phyloP scores from a whole-genome alignment of 768 basidiomycete species.

The Holtermanniella nyarrowii region DNA sequence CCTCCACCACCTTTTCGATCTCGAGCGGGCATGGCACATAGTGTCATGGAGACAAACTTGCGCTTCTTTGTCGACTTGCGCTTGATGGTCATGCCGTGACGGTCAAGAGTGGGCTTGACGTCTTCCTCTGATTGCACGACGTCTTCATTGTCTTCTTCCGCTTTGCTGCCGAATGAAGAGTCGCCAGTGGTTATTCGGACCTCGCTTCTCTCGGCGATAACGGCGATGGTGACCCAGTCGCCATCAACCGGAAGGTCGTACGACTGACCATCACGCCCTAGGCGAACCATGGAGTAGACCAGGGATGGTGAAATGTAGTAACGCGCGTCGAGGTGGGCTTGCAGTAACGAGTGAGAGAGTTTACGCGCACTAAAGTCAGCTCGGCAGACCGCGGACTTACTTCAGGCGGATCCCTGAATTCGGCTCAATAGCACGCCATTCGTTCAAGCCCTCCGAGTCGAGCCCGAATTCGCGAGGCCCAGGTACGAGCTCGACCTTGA shows the following conservation, averaged over 20 bases:
- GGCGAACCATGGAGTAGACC: constrained; percentile 74
- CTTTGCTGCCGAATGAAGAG: background rate
- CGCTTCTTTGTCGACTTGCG: constrained; percentile 5
- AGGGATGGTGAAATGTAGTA: constrained; percentile 81
- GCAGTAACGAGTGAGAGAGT: constrained; percentile 64
- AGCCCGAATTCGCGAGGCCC: constrained; percentile 66
- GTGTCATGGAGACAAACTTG: constrained; percentile 68
- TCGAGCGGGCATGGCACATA: constrained; percentile 50
- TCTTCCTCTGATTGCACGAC: constrained; percentile 33
- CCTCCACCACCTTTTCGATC: constrained; percentile 56
- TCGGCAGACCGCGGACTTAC: constrained; percentile 48
- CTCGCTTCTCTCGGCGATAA: constrained; percentile 81
- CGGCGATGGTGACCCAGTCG: constrained; percentile 93
- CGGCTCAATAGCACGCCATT: constrained; percentile 72
- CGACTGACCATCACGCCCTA: constrained; percentile 64
- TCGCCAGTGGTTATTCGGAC: constrained; percentile 51
- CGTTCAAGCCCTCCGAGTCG: constrained; percentile 60
- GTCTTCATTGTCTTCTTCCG: constrained; percentile 41
- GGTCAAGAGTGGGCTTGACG: background rate
- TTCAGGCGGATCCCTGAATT: constrained; percentile 75
- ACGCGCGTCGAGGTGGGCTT: constrained; percentile 68
- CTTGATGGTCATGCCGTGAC: background rate
- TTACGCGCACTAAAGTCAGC: constrained; percentile 52
- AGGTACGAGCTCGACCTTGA: constrained; percentile 65
- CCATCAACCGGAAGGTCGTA: constrained; percentile 86